A percentile compares a stretch with the other conserved stretches of the same genome.
These are phyloP conservation scores for Colletotrichum limetticola DNA, from an alignment of 2,329 filamentous ascomycete genomes.

Conservation along the genomic window DNA sequence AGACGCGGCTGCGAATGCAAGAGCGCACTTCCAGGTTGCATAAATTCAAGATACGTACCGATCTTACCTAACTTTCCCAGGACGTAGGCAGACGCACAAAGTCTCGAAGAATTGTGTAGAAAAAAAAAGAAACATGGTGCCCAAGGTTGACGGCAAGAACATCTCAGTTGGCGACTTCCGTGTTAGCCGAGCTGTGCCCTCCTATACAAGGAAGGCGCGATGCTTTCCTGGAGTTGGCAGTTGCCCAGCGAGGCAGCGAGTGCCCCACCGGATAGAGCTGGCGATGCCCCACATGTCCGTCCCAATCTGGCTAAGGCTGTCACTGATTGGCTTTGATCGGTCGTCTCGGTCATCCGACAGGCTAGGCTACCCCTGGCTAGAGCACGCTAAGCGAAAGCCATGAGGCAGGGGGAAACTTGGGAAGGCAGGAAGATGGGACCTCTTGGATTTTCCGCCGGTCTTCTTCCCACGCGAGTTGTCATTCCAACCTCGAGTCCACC, in stretches of 20 bases:
- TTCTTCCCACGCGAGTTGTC: background rate
- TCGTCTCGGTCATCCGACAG: background rate
- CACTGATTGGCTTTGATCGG: conserved; percentile 1
- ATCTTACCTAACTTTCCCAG: background rate
- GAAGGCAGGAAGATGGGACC: background rate
- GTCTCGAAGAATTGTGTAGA: too few relatives aligned
- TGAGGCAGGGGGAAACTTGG: conserved; percentile 1
- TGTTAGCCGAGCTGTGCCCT: conserved; percentile 14
- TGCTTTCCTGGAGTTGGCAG: background rate
- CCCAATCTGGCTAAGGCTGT: background rate
- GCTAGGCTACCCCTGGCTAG: conserved; percentile 29
- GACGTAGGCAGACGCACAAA: background rate
- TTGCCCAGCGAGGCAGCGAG: conserved; percentile 11
- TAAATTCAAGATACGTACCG: background rate
- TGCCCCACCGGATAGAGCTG: background rate
- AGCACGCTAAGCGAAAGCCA: conserved; percentile 11
- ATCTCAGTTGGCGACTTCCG: conserved; percentile 1
- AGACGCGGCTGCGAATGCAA: background rate
- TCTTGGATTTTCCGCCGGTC: background rate
- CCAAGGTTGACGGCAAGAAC: background rate
- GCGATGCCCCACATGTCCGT: background rate
- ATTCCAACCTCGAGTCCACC: background rate
- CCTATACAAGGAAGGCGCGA: background rate
- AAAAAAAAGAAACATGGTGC: too few relatives aligned
- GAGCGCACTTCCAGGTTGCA: background rate